Conservation (phyloP, 2,329 filamentous ascomycete genomes). For the Pseudogymnoascus pannorum region DNA sequence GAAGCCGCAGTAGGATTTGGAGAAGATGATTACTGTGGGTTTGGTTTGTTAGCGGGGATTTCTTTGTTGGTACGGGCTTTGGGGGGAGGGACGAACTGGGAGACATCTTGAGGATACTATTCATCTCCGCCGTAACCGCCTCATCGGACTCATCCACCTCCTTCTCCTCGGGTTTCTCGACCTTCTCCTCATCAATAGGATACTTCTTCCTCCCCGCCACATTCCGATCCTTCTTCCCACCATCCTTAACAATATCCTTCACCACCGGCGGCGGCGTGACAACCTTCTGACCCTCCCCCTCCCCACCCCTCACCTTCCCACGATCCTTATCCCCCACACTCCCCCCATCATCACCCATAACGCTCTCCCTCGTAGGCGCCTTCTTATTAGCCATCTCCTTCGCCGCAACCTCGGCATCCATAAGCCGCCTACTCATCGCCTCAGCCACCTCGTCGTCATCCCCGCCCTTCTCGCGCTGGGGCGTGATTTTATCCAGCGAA, state of each 20-base stretch:
- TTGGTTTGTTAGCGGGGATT: conserved; percentile 7
- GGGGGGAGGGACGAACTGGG: conserved; percentile 55
- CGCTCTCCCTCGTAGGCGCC: conserved; percentile 48
- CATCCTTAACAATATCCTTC: conserved; percentile 45
- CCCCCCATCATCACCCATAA: conserved; percentile 23
- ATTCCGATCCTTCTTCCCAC: conserved; percentile 38
- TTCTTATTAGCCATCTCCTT: conserved; percentile 65
- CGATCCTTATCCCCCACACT: conserved; percentile 26
- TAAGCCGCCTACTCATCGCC: conserved; percentile 54
- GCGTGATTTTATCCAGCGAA: conserved; percentile 12
- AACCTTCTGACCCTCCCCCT: background rate
- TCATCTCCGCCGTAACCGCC: conserved; percentile 63
- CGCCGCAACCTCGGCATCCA: conserved; percentile 60
- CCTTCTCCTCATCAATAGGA: conserved; percentile 31
- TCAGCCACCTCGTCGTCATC: conserved; percentile 47
- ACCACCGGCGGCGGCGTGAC: no score
- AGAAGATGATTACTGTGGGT: conserved; percentile 79
- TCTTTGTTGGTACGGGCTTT: conserved; percentile 10
- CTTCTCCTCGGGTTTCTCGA: conserved; percentile 28
- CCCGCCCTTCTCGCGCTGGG: conserved; percentile 25
- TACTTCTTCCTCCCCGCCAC: conserved; percentile 47
- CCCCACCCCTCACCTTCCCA: conserved; percentile 17
- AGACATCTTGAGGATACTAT: conserved; percentile 72
- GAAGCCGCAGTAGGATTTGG: conserved; percentile 84
- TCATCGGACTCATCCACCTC: conserved; percentile 50